These are phyloP conservation scores for Aspergillus carlsbadensis DNA, from an alignment of 495 filamentous ascomycete species.

Conservation along the genomic window DNA sequence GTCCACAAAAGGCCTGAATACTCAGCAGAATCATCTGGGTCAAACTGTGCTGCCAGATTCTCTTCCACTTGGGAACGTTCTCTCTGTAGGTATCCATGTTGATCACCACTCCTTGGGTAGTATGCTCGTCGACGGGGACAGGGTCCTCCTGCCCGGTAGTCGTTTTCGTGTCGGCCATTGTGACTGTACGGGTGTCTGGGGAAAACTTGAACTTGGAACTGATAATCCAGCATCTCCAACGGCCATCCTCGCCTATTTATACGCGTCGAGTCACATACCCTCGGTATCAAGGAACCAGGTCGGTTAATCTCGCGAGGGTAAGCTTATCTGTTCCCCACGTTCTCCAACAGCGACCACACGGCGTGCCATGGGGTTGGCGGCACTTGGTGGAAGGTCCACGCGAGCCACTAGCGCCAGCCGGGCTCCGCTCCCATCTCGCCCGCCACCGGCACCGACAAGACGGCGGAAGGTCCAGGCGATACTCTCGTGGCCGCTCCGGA, in stretches of 20 bases:
- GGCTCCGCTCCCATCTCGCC: background rate
- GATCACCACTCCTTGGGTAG: background rate
- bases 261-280: background rate
- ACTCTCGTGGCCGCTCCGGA: background rate
- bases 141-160: background rate
- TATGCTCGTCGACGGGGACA: background rate
- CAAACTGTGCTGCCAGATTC: constrained; percentile 32
- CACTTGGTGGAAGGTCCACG: constrained; percentile 10
- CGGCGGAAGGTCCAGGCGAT: constrained; percentile 26
- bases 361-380: constrained; percentile 15
- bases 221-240: background rate
- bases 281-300: background rate
- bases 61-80: constrained; percentile 27
- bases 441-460: background rate
- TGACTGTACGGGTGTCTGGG: background rate
- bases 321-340: constrained; percentile 11
- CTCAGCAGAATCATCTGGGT: constrained; percentile 33
- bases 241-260: constrained; percentile 1
- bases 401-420: background rate
- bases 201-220: background rate
- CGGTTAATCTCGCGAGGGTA: background rate
- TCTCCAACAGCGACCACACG: background rate
- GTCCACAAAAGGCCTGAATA: constrained; percentile 20
- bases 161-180: constrained; percentile 21
- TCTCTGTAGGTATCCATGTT: constrained; percentile 10